Percentiles rank a stretch among this genome's conserved stretches.
Evolutionary conservation across 805 yeast genomes (phyloP).

Genomic region (Lachancea cidri): DNA sequence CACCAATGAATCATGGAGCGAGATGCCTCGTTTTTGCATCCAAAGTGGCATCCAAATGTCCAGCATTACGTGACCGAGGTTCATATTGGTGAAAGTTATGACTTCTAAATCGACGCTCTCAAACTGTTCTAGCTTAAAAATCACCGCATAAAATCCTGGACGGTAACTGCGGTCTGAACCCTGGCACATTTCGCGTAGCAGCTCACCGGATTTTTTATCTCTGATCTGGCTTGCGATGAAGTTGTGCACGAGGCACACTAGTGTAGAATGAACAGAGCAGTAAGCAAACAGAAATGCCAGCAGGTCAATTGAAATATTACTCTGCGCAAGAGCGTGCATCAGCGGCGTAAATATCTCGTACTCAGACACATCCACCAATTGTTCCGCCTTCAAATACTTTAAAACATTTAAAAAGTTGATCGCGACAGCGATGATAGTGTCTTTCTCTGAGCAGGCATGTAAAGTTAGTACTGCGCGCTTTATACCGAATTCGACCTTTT

Average conservation of each 20-base stretch:
- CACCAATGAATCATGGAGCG: constrained; percentile 1
- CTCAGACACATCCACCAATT: not conserved
- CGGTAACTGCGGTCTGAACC: constrained; percentile 2
- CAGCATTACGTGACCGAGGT: constrained; percentile 12
- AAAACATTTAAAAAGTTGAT: constrained; percentile 3
- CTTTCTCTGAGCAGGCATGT: not conserved
- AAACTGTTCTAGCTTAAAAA: constrained; percentile 15
- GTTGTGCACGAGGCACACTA: constrained; percentile 1
- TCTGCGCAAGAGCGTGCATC: not conserved
- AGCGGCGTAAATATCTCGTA: constrained; percentile 4
- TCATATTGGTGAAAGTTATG: constrained; percentile 10
- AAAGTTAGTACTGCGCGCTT: not conserved
- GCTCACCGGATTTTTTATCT: constrained; percentile 1
- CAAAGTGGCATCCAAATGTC: constrained; percentile 23
- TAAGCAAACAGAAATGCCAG: constrained; percentile 20
- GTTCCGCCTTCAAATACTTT: not conserved
- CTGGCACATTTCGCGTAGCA: constrained; percentile 7
- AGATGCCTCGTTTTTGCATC: constrained; percentile 3
- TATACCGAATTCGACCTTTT: not conserved
- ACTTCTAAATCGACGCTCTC: constrained; percentile 10
- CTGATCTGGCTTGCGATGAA: not conserved
- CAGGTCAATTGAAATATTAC: constrained; percentile 5
- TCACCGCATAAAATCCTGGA: constrained; percentile 20
- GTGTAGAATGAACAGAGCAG: constrained; percentile 16
- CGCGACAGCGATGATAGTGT: not conserved